Evolutionary conservation across 2,329 filamentous ascomycete genomes (phyloP), one percentile per base, ranked within the genome.

Genomic region (Cladosporium sp.): DNA sequence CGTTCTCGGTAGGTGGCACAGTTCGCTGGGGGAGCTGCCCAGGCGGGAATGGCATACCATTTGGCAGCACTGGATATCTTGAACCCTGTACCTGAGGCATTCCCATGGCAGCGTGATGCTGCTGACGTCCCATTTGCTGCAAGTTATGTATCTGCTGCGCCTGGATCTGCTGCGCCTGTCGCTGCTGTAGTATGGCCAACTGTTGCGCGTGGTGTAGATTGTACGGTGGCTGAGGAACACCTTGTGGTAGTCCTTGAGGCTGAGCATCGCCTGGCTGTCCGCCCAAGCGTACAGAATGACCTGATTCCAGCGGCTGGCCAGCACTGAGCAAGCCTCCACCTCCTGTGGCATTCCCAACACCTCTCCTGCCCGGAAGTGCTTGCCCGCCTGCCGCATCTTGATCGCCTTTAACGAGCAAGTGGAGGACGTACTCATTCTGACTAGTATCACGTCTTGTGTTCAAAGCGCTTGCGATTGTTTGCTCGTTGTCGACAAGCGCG

Each of bases 381-480:
- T 47, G 54, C 19, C 34, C 54, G 15, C 52, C 40, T 6, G 12
- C 28, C 15, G 19, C 43, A 20, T 43, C 49, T 17, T 56, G 51
- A 25, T 57, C 49, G 30, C 54, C 64, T 58, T 65, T 69, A n/a
- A 73, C 62, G 11, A 73, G 63, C 22, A 73, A 60, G 49, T 73
- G 71, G 8, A 73, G 52, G 9, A 70, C 68, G 63, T 73, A 73
- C 47, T 70, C 68, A 3, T 57, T 64, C 61, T 72, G 69, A 12
- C 60, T 63, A 5, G 80, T 67, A 67, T 84, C 82, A 62, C 78
- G 74, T 34, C 78, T 73, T 15, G 76, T 71, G 40, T 80, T 79
- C 61, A 87, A 75, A 3, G 84, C 73, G 37, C 76, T 73, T 30
- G 72, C 70, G 58, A 87, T 69, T 0, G 75, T 79, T 38, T 78